Conservation (phyloP, 768 basidiomycete species). For the Macrolepiota fuliginosa region DNA sequence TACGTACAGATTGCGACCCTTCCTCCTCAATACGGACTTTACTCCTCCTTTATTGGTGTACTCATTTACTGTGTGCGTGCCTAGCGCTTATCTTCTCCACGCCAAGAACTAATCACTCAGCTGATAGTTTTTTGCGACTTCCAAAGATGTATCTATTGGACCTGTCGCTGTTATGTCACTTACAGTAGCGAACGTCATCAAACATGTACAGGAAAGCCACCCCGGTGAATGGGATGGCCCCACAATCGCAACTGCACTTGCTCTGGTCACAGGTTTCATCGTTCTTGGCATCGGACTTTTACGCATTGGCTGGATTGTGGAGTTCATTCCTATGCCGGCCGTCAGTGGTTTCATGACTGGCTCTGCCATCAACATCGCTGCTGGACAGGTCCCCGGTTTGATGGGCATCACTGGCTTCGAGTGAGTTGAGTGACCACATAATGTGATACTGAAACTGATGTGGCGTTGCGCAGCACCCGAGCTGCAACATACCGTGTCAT, state of each 20-base stretch:
- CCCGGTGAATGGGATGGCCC: conserved; percentile 62
- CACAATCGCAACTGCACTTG: conserved; percentile 79
- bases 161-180: conserved; percentile 99
- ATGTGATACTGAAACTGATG: conserved; percentile 3
- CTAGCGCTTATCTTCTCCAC: neutral
- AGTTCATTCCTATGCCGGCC: conserved; percentile 87
- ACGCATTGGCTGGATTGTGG: conserved; percentile 90
- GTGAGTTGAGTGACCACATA: conserved; percentile 37
- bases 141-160: conserved; percentile 98
- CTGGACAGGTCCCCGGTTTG: conserved; percentile 85
- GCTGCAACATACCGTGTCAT: conserved; percentile 84
- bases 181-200: conserved; percentile 79
- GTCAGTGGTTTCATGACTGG: conserved; percentile 96
- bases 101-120: neutral
- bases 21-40: conserved; percentile 85
- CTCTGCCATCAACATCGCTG: conserved; percentile 89
- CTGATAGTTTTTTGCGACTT: conserved; percentile 86
- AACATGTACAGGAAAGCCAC: conserved; percentile 50
- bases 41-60: conserved; percentile 90
- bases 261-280: conserved; percentile 89
- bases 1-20: conserved; percentile 73
- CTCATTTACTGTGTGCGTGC: conserved; percentile 73
- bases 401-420: conserved; percentile 87
- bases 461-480: conserved; percentile 57
- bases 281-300: conserved; percentile 87